Evolutionary conservation across 208 protist species (phyloP), one percentile per base, ranked within the genome.

Genomic region (Trypanosoma brucei): DNA sequence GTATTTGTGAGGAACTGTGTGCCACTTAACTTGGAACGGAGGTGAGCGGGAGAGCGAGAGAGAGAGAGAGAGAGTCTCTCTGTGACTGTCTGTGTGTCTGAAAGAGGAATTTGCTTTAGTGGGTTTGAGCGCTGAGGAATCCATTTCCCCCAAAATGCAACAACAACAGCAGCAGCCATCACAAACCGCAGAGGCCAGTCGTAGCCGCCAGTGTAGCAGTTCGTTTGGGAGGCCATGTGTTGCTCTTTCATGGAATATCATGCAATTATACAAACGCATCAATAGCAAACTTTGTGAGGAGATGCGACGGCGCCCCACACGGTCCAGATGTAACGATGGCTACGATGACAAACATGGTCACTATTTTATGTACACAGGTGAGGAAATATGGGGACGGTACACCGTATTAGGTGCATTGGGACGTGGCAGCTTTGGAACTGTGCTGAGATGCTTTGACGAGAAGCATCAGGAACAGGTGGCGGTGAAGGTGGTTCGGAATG

Each of bases 371-470:
- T 76, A 81, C 51, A 70, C 73, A 3, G 85, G 81, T 4, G 86
- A 96, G 45, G 65, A 81, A 7, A 94, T 96, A 45, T 78, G 65
- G 9, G 73, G 70, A 2, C 84, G 88, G 36, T 97, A 94, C 58
- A 82, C 79, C 5, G 85, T 97, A n/a, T 71, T 84, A 44, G 78
- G 78, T 30, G 55, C 88, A n/a, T 57, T 97, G 31, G 93, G 93
- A 3, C 87, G 88, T 30, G 93, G 93, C 42, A 91, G 78, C 72
- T 97, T 96, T 40, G 93, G 93, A 37, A 85, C 80, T 5, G 93
- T 96, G 31, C 61, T 96, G 11, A 76, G 79, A 55, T 91, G 85
- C 55, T 75, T 78, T 37, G 93, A 97, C 59, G 65, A 76, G 9
- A 83, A 85, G 59, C 78, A 88, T 53, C 64, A 89, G 42, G 77